phyloP scores from a whole-genome alignment of 768 basidiomycete genomes.

The Lentinula detonsa region DNA sequence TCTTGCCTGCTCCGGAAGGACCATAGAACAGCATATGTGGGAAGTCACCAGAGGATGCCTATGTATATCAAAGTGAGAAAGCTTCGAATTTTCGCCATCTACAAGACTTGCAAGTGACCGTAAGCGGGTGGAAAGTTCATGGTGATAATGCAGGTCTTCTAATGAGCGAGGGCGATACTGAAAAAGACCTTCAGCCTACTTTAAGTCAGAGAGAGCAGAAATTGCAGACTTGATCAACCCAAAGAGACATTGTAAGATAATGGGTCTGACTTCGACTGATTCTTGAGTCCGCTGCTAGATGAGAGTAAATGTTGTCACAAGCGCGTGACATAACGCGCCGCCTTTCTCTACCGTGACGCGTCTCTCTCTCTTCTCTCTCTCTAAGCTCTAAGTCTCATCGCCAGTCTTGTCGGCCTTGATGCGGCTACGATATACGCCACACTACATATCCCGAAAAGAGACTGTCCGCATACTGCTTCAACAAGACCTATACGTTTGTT shows the following conservation, averaged over 20 bases:
- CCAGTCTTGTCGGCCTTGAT: too few species aligned
- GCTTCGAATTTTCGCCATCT: neutral
- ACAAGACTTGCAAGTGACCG: constrained; percentile 59
- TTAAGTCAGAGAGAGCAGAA: neutral
- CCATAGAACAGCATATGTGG: constrained; percentile 98
- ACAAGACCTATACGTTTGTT: too few species aligned
- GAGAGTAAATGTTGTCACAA: constrained; percentile 6
- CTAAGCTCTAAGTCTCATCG: too few species aligned
- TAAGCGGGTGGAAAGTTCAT: constrained; percentile 70
- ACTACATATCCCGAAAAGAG: too few species aligned
- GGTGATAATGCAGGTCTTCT: constrained; percentile 85
- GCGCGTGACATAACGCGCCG: constrained; percentile 19
- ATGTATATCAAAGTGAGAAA: neutral
- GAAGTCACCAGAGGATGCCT: constrained; percentile 91
- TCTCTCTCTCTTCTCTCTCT: too few species aligned
- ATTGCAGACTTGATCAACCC: constrained; percentile 53
- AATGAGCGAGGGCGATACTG: constrained; percentile 85
- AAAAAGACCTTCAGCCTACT: neutral
- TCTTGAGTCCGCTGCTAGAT: neutral
- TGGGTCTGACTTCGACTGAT: neutral
- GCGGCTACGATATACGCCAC: too few species aligned
- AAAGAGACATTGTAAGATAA: constrained; percentile 48
- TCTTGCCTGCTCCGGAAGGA: constrained; percentile 95
- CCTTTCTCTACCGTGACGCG: too few species aligned
- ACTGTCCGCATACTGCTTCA: too few species aligned